Evolutionary conservation across 163 green algal species (phyloP).

Genomic region (Coccomyxa subellipsoidea): DNA sequence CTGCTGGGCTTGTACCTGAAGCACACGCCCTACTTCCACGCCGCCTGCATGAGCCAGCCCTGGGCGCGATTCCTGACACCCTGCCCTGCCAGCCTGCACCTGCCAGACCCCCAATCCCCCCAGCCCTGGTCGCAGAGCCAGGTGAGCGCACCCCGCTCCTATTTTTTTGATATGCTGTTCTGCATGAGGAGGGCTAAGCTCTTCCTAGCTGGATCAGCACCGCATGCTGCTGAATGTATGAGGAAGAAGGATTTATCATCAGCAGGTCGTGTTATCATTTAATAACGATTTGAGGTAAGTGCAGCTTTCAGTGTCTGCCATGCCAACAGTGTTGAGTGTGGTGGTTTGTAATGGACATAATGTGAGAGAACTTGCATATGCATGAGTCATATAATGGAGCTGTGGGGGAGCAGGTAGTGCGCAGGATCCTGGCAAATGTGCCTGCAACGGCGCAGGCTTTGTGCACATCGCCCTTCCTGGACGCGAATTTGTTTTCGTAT

Average conservation of each 20-base stretch:
- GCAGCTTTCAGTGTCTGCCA: too few relatives aligned
- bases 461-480: slow-evolving; percentile 20
- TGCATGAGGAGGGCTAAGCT: too few relatives aligned
- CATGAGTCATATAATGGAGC: too few relatives aligned
- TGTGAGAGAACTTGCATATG: too few relatives aligned
- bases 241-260: too few relatives aligned
- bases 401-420: slow-evolving; percentile 8
- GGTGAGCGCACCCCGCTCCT: neutral
- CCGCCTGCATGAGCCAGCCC: neutral
- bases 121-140: slow-evolving; percentile 11
- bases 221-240: too few relatives aligned
- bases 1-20: slow-evolving; percentile 16
- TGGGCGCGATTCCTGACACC: slow-evolving; percentile 15
- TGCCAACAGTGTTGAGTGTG: too few relatives aligned
- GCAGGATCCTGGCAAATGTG: slow-evolving; percentile 12
- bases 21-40: neutral
- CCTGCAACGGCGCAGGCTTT: slow-evolving; percentile 16
- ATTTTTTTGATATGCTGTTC: neutral
- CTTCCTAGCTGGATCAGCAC: too few relatives aligned
- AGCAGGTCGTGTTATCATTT: too few relatives aligned
- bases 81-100: neutral
- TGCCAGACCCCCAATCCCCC: neutral
- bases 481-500: slow-evolving; percentile 22
- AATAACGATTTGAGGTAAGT: too few relatives aligned
- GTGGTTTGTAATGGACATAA: too few relatives aligned